phyloP scores from a whole-genome alignment of 2,329 filamentous ascomycete genomes.

The Xenoacremonium recifei region DNA sequence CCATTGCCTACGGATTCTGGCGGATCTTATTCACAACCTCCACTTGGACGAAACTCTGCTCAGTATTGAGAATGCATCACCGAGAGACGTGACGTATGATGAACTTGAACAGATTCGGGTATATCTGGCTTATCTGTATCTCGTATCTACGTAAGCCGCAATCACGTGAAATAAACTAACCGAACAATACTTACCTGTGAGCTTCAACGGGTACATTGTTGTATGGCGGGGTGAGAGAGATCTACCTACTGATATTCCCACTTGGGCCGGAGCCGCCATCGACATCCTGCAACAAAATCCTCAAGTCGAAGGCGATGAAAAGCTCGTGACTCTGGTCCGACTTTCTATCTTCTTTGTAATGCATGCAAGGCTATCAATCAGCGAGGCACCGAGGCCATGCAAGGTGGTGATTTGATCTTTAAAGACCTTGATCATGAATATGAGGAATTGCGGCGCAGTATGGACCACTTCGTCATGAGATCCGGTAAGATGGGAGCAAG shows the following conservation, averaged over 20 bases:
- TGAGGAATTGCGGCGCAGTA: conserved; percentile 1
- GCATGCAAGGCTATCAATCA: conserved; percentile 1
- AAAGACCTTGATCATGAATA: conserved; percentile 1
- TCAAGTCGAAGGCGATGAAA: conserved; percentile 1
- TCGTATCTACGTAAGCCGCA: conserved; percentile 4
- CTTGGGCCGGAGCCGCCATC: conserved; percentile 2
- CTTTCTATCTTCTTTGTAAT: conserved; percentile 1
- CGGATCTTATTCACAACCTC: conserved; percentile 5
- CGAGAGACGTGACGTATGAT: background rate
- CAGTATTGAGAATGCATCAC: background rate
- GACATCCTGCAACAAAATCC: conserved; percentile 2
- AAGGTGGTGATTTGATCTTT: conserved; percentile 3
- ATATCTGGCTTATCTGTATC: conserved; percentile 4
- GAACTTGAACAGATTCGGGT: conserved; percentile 4
- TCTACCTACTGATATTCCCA: background rate
- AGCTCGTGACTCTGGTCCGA: conserved; percentile 2
- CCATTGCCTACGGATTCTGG: conserved; percentile 6
- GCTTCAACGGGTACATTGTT: conserved; percentile 1
- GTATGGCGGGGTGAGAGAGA: conserved; percentile 2
- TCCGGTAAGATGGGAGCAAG: background rate
- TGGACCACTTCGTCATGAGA: background rate
- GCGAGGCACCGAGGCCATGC: background rate
- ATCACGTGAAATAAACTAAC: background rate
- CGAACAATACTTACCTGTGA: background rate
- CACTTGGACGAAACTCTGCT: conserved; percentile 3